phyloP scores from a whole-genome alignment of 2,329 filamentous ascomycete genomes.

The Scolecobasidium constrictum region DNA sequence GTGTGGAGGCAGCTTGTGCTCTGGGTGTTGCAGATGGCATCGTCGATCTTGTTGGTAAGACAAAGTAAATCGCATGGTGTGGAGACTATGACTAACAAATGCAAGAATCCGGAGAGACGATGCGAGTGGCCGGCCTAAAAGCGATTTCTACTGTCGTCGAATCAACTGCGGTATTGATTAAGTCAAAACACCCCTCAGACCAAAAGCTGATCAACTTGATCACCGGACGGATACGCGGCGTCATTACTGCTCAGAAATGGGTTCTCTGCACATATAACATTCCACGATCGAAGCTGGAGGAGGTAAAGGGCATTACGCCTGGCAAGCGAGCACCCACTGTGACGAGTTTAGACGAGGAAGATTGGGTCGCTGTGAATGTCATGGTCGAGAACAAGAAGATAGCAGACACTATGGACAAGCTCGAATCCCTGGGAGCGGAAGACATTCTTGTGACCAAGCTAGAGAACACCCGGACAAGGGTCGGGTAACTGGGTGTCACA shows the following conservation, averaged over 20 bases:
- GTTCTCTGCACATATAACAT: slow-evolving; percentile 97
- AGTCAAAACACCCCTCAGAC: slow-evolving; percentile 75
- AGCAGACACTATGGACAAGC: slow-evolving; percentile 75
- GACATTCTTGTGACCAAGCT: slow-evolving; percentile 83
- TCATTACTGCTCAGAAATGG: slow-evolving; percentile 87
- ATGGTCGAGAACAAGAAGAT: slow-evolving; percentile 90
- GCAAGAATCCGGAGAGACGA: slow-evolving; percentile 96
- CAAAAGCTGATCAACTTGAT: slow-evolving; percentile 74
- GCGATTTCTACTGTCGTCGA: slow-evolving; percentile 89
- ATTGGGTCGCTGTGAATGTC: slow-evolving; percentile 86
- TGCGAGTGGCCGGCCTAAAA: slow-evolving; percentile 89
- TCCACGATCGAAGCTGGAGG: slow-evolving; percentile 53
- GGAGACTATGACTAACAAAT: no score
- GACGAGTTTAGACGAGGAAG: slow-evolving; percentile 76
- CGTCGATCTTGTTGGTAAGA: slow-evolving; percentile 88
- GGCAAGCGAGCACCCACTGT: slow-evolving; percentile 90
- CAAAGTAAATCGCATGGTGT: not conserved
- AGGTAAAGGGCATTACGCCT: slow-evolving; percentile 70
- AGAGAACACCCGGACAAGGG: slow-evolving; percentile 60
- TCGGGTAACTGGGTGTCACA: no score
- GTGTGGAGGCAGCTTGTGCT: slow-evolving; percentile 93
- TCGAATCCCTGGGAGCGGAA: slow-evolving; percentile 64
- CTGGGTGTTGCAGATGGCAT: slow-evolving; percentile 94
- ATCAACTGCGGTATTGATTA: slow-evolving; percentile 81
- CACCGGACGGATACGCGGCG: slow-evolving; percentile 74